Percentiles rank a stretch among this genome's conserved stretches.
Conservation (phyloP, 129 eudicot species). For the Flaveria linearis region DNA sequence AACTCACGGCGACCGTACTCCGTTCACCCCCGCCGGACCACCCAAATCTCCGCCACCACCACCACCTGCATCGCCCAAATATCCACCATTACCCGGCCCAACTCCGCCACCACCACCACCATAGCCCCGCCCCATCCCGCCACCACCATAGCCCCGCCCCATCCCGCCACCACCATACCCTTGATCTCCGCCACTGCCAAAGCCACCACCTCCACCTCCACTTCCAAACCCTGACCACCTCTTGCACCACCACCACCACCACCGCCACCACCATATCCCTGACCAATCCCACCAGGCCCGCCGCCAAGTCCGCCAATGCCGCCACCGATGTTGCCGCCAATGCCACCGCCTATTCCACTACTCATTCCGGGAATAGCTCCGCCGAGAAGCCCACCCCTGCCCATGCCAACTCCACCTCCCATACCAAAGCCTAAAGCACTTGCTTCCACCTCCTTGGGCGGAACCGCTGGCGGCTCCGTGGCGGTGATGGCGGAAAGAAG, state of each 20-base stretch:
- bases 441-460: constrained; percentile 28
- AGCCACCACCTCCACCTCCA: neutral
- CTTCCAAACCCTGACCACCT: constrained; percentile 29
- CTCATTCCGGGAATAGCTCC: constrained; percentile 38
- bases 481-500: constrained; percentile 40
- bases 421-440: constrained; percentile 33
- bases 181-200: constrained; percentile 24
- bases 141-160: constrained; percentile 34
- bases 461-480: constrained; percentile 26
- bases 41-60: constrained; percentile 27
- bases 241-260: constrained; percentile 20
- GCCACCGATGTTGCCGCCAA: constrained; percentile 42
- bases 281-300: neutral
- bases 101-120: constrained; percentile 39
- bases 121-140: constrained; percentile 29
- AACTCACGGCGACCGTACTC: constrained; percentile 18
- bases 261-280: constrained; percentile 19
- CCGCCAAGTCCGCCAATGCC: constrained; percentile 41
- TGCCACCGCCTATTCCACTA: constrained; percentile 36
- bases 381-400: constrained; percentile 37
- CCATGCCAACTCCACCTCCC: constrained; percentile 32
- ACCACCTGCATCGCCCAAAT: constrained; percentile 19
- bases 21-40: constrained; percentile 12
- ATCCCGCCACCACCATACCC: constrained; percentile 39
- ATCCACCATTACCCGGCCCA: constrained; percentile 17